Base-by-base conservation (phyloP, 768 basidiomycete genomes). In the Flagelloscypha sp. region DNA sequence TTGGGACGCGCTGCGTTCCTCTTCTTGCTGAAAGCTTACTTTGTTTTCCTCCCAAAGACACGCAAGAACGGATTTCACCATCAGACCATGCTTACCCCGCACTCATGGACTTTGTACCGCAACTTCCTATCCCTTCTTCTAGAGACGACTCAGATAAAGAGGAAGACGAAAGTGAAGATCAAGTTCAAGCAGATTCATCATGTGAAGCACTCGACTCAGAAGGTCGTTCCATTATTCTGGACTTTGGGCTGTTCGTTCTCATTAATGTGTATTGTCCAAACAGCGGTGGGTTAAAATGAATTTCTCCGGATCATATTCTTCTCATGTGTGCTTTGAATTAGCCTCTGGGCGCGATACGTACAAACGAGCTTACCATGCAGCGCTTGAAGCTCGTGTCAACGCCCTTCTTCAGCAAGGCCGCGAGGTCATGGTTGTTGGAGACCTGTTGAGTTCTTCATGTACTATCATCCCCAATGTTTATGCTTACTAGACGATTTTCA, bases 251-350 rank as follows among this genome's bases (percentile, higher is more conserved):
- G 11, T 99, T 98, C 55, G 88, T 99, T 19, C 74, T 99, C 29
- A 84, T 99, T 70, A 97, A 94, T 51, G 74, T 90, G 12, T 99
- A 99, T 55, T 97, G 92, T 48, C 95, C 95, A 0, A 93, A 93
- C 59, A 66, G 71, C 47, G 66, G 66, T 16, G 62, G n/a, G n/a
- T n/a, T n/a, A n/a, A n/a, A n/a, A n/a, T n/a, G n/a, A n/a, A n/a
- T n/a, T n/a, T n/a, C n/a, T n/a, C n/a, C n/a, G n/a, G n/a, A n/a
- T n/a, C n/a, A n/a, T n/a, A n/a, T n/a, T n/a, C n/a, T n/a, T n/a
- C n/a, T n/a, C n/a, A n/a, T n/a, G n/a, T n/a, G n/a, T n/a, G n/a
- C n/a, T n/a, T n/a, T n/a, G n/a, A n/a, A n/a, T n/a, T n/a, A n/a
- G n/a, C n/a, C n/a, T n/a, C n/a, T n/a, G n/a, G n/a, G n/a, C n/a